Percentiles rank a stretch among this genome's conserved stretches.
phyloP scores from a whole-genome alignment of 176 grass and related monocot species.

The Triticum timopheevii region DNA sequence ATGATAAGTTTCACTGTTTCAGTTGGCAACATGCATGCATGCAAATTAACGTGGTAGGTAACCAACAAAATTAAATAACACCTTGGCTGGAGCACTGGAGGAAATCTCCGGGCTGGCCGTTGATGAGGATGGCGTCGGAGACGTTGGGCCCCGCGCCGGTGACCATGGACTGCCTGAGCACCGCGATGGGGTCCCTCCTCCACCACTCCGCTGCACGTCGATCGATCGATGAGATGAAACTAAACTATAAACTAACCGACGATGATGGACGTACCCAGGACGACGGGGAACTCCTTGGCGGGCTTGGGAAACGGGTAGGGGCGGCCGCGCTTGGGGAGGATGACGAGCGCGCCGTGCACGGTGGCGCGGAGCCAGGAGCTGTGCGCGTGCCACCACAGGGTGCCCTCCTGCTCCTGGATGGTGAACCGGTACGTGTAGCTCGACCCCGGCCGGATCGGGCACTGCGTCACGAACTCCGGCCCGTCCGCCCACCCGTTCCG shows the following conservation, averaged over 20 bases:
- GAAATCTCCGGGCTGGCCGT: constrained; percentile 85
- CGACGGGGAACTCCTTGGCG: constrained; percentile 51
- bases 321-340: constrained; percentile 54
- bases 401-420: constrained; percentile 64
- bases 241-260: no score
- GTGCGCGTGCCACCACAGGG: constrained; percentile 93
- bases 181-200: constrained; percentile 60
- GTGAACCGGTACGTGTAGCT: constrained; percentile 84
- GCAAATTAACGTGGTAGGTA: no score
- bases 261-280: constrained; percentile 42
- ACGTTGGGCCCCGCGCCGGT: constrained; percentile 75
- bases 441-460: constrained; percentile 59
- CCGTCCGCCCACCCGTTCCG: constrained; percentile 80
- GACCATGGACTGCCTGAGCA: constrained; percentile 60
- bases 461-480: constrained; percentile 87
- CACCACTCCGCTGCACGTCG: constrained; percentile 73
- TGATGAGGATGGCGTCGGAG: constrained; percentile 74
- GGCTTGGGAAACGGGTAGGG: constrained; percentile 71
- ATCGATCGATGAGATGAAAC: no score
- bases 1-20: background rate
- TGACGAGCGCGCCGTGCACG: constrained; percentile 80
- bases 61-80: no score
- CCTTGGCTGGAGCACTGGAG: constrained; percentile 71
- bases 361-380: constrained; percentile 83
- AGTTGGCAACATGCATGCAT: background rate